A percentile compares a stretch with the other conserved stretches of the same genome.
Conservation (phyloP, 2,329 filamentous ascomycete species). For the Penicillium sp. region DNA sequence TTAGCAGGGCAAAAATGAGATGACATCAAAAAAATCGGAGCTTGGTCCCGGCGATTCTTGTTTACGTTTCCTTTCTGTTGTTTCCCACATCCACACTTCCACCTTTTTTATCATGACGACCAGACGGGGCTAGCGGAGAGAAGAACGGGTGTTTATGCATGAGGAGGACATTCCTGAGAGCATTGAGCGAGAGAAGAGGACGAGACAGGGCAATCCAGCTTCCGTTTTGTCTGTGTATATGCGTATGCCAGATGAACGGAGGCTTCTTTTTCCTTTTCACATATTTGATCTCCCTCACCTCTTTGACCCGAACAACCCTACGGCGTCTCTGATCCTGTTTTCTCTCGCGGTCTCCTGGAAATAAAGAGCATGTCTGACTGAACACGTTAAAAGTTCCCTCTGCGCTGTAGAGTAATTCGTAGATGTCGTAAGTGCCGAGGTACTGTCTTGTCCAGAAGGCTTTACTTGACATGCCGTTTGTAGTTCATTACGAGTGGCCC, state of each 20-base stretch:
- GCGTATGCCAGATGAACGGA: not conserved
- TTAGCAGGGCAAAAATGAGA: conserved; percentile 19
- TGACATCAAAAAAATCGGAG: conserved; percentile 28
- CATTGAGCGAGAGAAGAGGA: conserved; percentile 25
- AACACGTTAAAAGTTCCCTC: conserved; percentile 25
- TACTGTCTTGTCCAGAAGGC: not conserved
- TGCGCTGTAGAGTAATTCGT: not conserved
- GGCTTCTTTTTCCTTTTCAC: conserved; percentile 22
- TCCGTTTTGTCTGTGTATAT: conserved; percentile 3
- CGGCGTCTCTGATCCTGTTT: conserved; percentile 27
- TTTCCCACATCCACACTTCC: conserved; percentile 17
- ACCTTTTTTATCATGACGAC: conserved; percentile 24
- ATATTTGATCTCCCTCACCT: conserved; percentile 26
- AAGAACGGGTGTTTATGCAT: conserved; percentile 22
- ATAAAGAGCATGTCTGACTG: conserved; percentile 31
- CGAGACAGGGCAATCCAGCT: conserved; percentile 17
- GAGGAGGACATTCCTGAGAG: conserved; percentile 23
- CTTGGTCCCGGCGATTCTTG: conserved; percentile 26
- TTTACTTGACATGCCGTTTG: not conserved
- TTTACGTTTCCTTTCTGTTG: conserved; percentile 24
- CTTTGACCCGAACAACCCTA: conserved; percentile 27
- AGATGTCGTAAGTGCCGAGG: not conserved
- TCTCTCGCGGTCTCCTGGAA: conserved; percentile 32
- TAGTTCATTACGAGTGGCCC: too few species aligned
- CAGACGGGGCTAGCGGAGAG: conserved; percentile 29